phyloP scores from a whole-genome alignment of 768 basidiomycete genomes.

The Suillus brevipes region DNA sequence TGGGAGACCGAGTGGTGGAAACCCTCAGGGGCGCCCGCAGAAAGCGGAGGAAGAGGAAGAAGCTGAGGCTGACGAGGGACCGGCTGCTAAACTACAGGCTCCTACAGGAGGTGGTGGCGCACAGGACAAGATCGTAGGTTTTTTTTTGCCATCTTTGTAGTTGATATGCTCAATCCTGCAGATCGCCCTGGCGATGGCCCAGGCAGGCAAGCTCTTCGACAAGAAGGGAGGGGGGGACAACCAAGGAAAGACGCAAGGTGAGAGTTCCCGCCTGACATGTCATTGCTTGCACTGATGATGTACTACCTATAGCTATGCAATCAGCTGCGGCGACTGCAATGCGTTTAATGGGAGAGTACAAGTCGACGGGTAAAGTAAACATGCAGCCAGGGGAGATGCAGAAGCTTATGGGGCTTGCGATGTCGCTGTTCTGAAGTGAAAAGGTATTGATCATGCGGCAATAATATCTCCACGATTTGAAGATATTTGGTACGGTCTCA shows the following conservation, averaged over 20 bases:
- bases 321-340: constrained; percentile 32
- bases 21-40: neutral
- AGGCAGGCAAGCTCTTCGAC: constrained; percentile 33
- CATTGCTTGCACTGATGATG: neutral
- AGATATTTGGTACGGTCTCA: neutral
- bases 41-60: neutral
- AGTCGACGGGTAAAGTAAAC: constrained; percentile 22
- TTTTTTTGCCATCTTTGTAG: neutral
- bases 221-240: constrained; percentile 28
- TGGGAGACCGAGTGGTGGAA: constrained; percentile 8
- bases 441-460: too few species aligned
- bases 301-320: constrained; percentile 27
- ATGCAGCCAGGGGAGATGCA: constrained; percentile 33
- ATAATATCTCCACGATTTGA: neutral
- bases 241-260: constrained; percentile 31
- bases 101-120: constrained; percentile 18
- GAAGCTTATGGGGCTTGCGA: constrained; percentile 25
- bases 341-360: constrained; percentile 26
- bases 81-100: constrained; percentile 8
- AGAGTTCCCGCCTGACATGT: neutral
- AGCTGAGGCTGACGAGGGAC: constrained; percentile 13
- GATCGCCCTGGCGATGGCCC: constrained; percentile 33
- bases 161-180: constrained; percentile 5
- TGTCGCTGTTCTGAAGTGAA: constrained; percentile 23
- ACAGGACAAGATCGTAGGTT: constrained; percentile 33